Percentiles rank a stretch among this genome's conserved stretches.
Evolutionary conservation across 2,329 filamentous ascomycete species (phyloP).

Genomic region (Simplicillium sp.): DNA sequence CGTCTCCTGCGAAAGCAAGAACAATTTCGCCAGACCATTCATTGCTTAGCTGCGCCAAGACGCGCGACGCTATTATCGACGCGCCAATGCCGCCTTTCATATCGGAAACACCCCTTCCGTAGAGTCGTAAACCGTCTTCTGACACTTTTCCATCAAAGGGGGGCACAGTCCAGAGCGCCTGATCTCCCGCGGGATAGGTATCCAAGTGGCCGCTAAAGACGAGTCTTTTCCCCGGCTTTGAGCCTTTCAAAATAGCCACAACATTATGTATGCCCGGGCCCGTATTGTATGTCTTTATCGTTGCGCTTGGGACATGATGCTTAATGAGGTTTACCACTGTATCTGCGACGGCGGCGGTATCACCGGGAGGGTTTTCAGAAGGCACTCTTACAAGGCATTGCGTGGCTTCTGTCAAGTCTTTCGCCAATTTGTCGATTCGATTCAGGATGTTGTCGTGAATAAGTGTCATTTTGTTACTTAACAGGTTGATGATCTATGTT

Average conservation of each 20-base stretch:
- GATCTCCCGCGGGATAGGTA: slow-evolving; percentile 7
- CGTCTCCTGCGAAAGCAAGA: slow-evolving; percentile 7
- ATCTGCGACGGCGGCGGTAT: slow-evolving; percentile 2
- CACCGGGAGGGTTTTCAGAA: slow-evolving; percentile 2
- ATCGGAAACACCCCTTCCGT: slow-evolving; percentile 7
- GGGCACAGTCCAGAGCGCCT: slow-evolving; percentile 1
- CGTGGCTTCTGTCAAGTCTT: slow-evolving; percentile 11
- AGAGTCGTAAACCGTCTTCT: slow-evolving; percentile 6
- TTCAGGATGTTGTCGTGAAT: no score
- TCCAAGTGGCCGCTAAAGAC: slow-evolving; percentile 8
- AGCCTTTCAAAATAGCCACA: slow-evolving; percentile 5
- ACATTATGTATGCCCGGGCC: slow-evolving; percentile 6
- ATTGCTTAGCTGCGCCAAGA: slow-evolving; percentile 2
- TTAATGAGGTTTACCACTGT: slow-evolving; percentile 4
- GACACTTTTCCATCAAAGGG: slow-evolving; percentile 6
- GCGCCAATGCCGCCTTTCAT: slow-evolving; percentile 9
- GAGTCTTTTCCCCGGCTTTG: slow-evolving; percentile 4
- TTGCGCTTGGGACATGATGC: slow-evolving; percentile 4
- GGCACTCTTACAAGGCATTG: slow-evolving; percentile 1
- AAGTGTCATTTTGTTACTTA: no score
- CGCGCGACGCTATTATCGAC: slow-evolving; percentile 5
- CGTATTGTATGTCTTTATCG: slow-evolving; percentile 5
- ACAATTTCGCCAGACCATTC: slow-evolving; percentile 6
- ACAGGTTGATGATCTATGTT: no score
- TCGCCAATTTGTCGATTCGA: no score